Percentiles rank a stretch among this genome's conserved stretches.
Conservation (phyloP, 177 flowering plant genomes). For the Tripterygium wilfordii region DNA sequence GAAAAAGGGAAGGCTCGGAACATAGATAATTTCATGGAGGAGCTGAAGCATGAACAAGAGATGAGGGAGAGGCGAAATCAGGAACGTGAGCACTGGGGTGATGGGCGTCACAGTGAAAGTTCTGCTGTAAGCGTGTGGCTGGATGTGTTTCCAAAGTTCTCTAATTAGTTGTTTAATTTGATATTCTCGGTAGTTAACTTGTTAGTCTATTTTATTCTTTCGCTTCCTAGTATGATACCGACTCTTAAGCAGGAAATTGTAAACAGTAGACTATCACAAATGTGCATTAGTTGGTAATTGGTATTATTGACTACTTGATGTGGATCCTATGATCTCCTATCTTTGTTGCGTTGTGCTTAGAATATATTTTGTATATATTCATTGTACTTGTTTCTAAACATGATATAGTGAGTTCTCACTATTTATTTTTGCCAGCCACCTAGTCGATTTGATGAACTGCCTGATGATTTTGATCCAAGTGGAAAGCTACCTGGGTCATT, state of each 20-base stretch:
- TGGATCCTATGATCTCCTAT: too few relatives aligned
- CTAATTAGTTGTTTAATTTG: too few relatives aligned
- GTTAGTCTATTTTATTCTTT: too few relatives aligned
- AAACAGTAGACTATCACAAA: too few relatives aligned
- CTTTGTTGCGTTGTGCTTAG: too few relatives aligned
- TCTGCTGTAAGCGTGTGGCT: constrained; percentile 54
- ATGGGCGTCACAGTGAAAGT: constrained; percentile 67
- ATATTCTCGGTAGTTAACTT: too few relatives aligned
- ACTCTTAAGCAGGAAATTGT: too few relatives aligned
- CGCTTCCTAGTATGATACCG: too few relatives aligned
- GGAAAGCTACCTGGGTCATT: constrained; percentile 93
- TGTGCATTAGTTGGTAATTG: too few relatives aligned
- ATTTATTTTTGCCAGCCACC: constrained; percentile 38
- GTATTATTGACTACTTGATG: too few relatives aligned
- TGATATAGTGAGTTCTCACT: background rate
- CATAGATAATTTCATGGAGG: constrained; percentile 98
- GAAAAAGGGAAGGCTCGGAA: constrained; percentile 88
- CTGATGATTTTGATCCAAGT: constrained; percentile 94
- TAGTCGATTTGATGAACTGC: constrained; percentile 92
- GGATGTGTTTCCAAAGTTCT: background rate
- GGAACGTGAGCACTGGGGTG: constrained; percentile 86
- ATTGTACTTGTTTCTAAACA: constrained; percentile 1
- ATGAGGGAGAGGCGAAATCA: constrained; percentile 92
- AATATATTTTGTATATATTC: too few relatives aligned
- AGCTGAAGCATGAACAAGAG: constrained; percentile 93